Evolutionary conservation across 1,139 yeast species (phyloP).

Genomic region (Yamadazyma epiphylla): DNA sequence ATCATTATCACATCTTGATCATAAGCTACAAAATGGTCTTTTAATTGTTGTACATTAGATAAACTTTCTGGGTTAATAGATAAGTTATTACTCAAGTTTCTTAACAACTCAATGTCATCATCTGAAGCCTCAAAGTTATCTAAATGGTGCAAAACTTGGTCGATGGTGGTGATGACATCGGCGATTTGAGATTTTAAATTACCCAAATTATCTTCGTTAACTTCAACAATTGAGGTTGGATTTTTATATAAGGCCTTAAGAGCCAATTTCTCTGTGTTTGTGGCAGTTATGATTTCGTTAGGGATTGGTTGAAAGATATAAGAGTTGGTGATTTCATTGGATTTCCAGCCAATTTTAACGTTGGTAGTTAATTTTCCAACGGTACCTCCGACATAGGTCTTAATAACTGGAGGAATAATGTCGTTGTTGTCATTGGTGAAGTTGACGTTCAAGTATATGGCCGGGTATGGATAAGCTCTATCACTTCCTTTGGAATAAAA

Average conservation of each 20-base stretch:
- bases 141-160: conserved; percentile 50
- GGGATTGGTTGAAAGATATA: conserved; percentile 80
- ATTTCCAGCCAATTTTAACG: conserved; percentile 18
- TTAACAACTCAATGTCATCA: conserved; percentile 52
- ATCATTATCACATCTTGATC: conserved; percentile 81
- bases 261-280: conserved; percentile 57
- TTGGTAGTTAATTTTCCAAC: conserved; percentile 46
- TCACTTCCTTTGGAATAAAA: conserved; percentile 70
- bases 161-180: conserved; percentile 51
- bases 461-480: conserved; percentile 72
- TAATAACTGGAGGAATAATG: conserved; percentile 43
- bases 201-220: conserved; percentile 17
- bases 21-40: conserved; percentile 64
- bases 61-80: conserved; percentile 56
- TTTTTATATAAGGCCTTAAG: conserved; percentile 33
- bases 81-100: conserved; percentile 62
- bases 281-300: conserved; percentile 57
- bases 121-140: conserved; percentile 46
- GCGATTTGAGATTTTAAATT: conserved; percentile 53
- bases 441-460: conserved; percentile 67
- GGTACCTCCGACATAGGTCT: conserved; percentile 74
- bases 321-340: conserved; percentile 27
- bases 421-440: conserved; percentile 36
- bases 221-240: conserved; percentile 15
- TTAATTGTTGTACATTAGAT: conserved; percentile 54